Percentiles rank a stretch among this genome's conserved stretches.
These are phyloP conservation scores for Ceratocystiopsis minuta DNA, from an alignment of 2,329 filamentous ascomycete genomes.

Conservation along the genomic window DNA sequence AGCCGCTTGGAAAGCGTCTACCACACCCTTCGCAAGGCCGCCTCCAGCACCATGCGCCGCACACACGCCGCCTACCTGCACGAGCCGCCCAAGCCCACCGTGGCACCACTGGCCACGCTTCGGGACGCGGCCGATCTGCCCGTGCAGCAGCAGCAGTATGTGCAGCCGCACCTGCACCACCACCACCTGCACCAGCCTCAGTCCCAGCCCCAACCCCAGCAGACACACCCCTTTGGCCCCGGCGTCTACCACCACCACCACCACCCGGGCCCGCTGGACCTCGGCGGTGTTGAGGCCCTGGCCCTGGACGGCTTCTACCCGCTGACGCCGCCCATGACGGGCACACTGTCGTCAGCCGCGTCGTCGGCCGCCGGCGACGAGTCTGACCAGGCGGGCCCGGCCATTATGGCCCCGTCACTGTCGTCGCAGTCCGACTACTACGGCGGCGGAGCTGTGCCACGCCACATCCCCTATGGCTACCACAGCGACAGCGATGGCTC, in stretches of 20 bases:
- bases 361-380: conserved; percentile 4
- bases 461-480: conserved; percentile 8
- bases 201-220: no score
- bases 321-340: conserved; percentile 6
- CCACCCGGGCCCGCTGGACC: neutral
- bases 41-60: conserved; percentile 8
- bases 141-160: neutral
- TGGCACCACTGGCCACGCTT: conserved; percentile 8
- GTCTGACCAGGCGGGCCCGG: neutral
- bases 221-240: neutral
- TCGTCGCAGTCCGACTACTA: neutral
- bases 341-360: conserved; percentile 3
- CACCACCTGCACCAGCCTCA: neutral
- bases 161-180: neutral
- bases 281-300: neutral
- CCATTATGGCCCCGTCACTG: neutral
- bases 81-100: conserved; percentile 5
- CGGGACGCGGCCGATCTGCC: neutral
- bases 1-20: conserved; percentile 15
- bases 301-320: neutral
- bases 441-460: neutral
- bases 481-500: conserved; percentile 3
- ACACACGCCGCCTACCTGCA: conserved; percentile 4
- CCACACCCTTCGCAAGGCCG: conserved; percentile 15
- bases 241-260: neutral